Conservation (phyloP, 2,329 filamentous ascomycete species). For the Myriosclerotinia scirpicola region DNA sequence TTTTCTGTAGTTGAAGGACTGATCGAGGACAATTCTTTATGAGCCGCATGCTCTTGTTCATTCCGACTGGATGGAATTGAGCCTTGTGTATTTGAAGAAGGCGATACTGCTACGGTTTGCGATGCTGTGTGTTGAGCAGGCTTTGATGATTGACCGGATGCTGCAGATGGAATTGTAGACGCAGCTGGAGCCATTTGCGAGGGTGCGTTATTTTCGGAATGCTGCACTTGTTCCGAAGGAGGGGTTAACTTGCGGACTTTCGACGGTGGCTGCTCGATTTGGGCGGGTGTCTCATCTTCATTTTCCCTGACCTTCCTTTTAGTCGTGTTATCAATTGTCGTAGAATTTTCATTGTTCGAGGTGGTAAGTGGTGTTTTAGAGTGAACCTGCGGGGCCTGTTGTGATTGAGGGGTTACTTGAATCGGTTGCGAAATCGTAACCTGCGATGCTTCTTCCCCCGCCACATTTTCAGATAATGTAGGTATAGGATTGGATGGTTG, state of each 20-base stretch:
- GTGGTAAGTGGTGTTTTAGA: not conserved
- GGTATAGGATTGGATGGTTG: conserved; percentile 12
- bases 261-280: conserved; percentile 6
- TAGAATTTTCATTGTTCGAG: not conserved
- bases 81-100: not conserved
- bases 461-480: not conserved
- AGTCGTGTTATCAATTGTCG: not conserved
- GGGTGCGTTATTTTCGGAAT: not conserved
- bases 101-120: not conserved
- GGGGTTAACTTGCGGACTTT: conserved; percentile 19
- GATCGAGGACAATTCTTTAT: not conserved
- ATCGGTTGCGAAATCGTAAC: not conserved
- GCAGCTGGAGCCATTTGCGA: not conserved
- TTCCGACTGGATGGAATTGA: not conserved
- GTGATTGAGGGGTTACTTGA: conserved; percentile 14
- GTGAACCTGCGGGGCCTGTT: conserved; percentile 1
- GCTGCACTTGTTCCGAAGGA: conserved; percentile 7
- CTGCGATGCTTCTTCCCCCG: not conserved
- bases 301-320: conserved; percentile 14
- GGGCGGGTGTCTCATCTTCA: not conserved
- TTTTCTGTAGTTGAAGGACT: not conserved
- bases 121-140: not conserved
- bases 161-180: not conserved
- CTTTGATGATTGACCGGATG: not conserved
- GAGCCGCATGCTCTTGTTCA: not conserved